Base-by-base conservation (phyloP, 176 grass and related monocot genomes). In the Aegilops bicornis region DNA sequence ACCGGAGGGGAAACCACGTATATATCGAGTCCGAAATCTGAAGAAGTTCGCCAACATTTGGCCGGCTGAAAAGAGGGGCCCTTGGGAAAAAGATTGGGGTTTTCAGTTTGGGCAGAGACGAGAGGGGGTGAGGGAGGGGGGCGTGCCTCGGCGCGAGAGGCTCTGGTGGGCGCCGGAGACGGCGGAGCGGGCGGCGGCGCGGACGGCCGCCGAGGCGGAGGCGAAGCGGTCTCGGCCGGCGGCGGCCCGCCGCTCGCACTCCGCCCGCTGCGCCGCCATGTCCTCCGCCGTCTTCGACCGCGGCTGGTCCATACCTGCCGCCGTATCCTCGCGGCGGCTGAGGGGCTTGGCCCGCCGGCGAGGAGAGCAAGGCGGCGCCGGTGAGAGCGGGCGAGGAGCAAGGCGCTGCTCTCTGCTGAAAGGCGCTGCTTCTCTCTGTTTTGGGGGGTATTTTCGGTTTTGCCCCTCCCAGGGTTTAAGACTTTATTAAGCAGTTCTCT, bases 81-180 rank as follows among this genome's bases (percentile, higher is more conserved):
- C 43, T 47, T 47, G 36, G 6, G 6, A 17, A 0, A 52, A 52
- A 52, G 48, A 52, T 52, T 6, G 6, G 69, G 16, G 10, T 2
- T 74, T 73, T 61, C 23, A 3, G 16, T 10, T 74, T 30, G 29
- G 70, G 13, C 50, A 0, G 59, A 35, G 62, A 50, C 22, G 40
- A 36, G 24, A 7, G 22, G 11, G 76, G 15, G 45, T 4, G 45
- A 48, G 45, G 43, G 43, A 39, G 42, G 69, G 16, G 73, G 19
- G 35, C 32, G 59, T 89, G 76, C 95, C 92, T 85, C 62, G 80
- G 64, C 80, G 65, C 8, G 77, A 70, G 40, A 89, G 58, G 73
- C 9, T 23, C 39, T 78, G 48, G 4, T 76, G 48, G 43, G 87
- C 77, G 79, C 70, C 19, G 56, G 78, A 84, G 67, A 64, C 64